These are phyloP conservation scores for Cordyceps cicadae DNA, from an alignment of 2,329 filamentous ascomycete species.

Conservation along the genomic window DNA sequence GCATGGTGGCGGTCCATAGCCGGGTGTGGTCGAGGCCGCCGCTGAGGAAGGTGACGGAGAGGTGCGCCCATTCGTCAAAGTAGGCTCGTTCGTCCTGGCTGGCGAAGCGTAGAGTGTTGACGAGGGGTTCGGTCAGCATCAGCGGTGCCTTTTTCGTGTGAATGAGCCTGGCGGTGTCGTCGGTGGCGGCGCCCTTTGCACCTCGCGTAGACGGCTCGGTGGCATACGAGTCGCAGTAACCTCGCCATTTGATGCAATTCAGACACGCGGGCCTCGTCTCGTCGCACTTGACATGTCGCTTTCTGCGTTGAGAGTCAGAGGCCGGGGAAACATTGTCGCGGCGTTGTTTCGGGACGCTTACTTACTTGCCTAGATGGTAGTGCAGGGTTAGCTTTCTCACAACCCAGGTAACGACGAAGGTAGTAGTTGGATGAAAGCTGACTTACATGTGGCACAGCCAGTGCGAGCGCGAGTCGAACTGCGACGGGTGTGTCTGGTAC, in stretches of 20 bases:
- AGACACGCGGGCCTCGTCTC: conserved; percentile 33
- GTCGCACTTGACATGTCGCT: conserved; percentile 36
- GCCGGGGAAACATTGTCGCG: neutral
- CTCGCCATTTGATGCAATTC: conserved; percentile 34
- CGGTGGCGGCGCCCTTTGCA: conserved; percentile 8
- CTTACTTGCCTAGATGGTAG: conserved; percentile 15
- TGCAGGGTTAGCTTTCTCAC: neutral
- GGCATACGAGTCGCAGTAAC: conserved; percentile 30
- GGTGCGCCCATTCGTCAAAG: conserved; percentile 29
- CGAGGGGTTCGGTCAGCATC: conserved; percentile 24
- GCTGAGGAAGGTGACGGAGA: conserved; percentile 28
- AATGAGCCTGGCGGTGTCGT: conserved; percentile 21
- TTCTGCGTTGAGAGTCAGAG: conserved; percentile 18
- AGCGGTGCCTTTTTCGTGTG: conserved; percentile 23
- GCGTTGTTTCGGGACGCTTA: neutral
- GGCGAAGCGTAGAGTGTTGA: conserved; percentile 28
- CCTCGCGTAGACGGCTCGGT: neutral
- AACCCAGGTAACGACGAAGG: no score
- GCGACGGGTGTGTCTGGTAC: conserved; percentile 29
- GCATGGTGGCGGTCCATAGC: conserved; percentile 33
- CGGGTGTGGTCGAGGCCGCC: conserved; percentile 26
- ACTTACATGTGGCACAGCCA: conserved; percentile 29
- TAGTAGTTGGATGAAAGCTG: neutral
- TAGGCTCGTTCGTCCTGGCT: conserved; percentile 27
- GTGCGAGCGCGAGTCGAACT: conserved; percentile 31